Percentiles rank a stretch among this genome's conserved stretches.
These are phyloP conservation scores for Leccinum pachyderme DNA, from an alignment of 1,284 basidiomycete species.

Conservation along the genomic window DNA sequence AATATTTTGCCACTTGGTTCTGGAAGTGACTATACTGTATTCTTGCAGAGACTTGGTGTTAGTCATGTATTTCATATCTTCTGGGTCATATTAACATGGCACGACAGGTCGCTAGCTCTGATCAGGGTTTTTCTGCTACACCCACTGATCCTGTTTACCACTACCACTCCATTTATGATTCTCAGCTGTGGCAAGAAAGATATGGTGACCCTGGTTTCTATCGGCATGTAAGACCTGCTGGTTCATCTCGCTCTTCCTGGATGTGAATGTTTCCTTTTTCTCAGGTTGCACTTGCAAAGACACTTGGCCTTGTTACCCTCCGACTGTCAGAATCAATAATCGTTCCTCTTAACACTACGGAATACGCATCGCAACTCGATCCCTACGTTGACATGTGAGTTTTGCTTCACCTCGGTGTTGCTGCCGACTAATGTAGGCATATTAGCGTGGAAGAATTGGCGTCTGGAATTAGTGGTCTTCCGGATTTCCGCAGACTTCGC, in stretches of 20 bases:
- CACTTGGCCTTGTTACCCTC: constrained; percentile 61
- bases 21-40: constrained; percentile 81
- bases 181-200: constrained; percentile 68
- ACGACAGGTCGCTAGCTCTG: constrained; percentile 46
- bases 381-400: constrained; percentile 57
- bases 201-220: constrained; percentile 79
- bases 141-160: constrained; percentile 69
- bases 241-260: neutral
- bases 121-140: constrained; percentile 37
- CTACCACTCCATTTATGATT: constrained; percentile 84
- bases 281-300: constrained; percentile 61
- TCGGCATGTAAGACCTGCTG: constrained; percentile 52
- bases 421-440: constrained; percentile 4
- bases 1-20: constrained; percentile 45
- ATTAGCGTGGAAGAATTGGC: constrained; percentile 49
- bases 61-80: constrained; percentile 19
- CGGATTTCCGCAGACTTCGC: constrained; percentile 49
- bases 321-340: constrained; percentile 60
- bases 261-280: constrained; percentile 1
- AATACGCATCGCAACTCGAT: constrained; percentile 65
- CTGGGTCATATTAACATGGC: neutral
- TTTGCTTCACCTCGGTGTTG: neutral
- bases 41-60: constrained; percentile 59
- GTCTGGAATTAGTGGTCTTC: constrained; percentile 26
- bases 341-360: constrained; percentile 74